Evolutionary conservation across 768 basidiomycete species (phyloP).

Genomic region (Xanthoconium stramineum): DNA sequence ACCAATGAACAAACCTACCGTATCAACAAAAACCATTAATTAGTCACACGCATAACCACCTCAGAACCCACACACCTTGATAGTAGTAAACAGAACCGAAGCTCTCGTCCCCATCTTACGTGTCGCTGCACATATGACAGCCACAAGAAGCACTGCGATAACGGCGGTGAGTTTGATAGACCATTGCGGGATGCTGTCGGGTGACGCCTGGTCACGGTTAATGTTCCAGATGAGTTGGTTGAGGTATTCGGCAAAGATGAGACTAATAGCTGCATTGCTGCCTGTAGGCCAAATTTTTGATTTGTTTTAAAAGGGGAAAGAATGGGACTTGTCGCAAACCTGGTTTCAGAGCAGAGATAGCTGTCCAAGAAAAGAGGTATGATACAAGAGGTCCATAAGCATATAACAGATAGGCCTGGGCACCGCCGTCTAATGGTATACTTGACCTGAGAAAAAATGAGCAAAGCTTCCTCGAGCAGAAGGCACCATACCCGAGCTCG

Average conservation of each 20-base stretch:
- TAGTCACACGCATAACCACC: not conserved
- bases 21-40: not conserved
- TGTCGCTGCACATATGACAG: constrained; percentile 74
- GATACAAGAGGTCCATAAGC: constrained; percentile 84
- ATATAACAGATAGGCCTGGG: constrained; percentile 83
- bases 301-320: not conserved
- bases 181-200: constrained; percentile 83
- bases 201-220: constrained; percentile 65
- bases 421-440: constrained; percentile 44
- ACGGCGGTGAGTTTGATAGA: constrained; percentile 85
- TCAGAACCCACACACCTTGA: constrained; percentile 58
- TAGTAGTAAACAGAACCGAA: constrained; percentile 80
- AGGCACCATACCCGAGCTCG: constrained; percentile 70
- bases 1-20: constrained; percentile 63
- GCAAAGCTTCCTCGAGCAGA: not conserved
- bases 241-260: constrained; percentile 90
- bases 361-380: constrained; percentile 94
- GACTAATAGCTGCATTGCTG: constrained; percentile 76
- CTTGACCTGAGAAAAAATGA: constrained; percentile 23
- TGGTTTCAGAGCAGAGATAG: constrained; percentile 85
- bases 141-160: constrained; percentile 67
- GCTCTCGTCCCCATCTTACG: constrained; percentile 75
- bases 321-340: constrained; percentile 39
- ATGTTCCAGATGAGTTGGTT: constrained; percentile 85
- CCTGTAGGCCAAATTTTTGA: constrained; percentile 39